phyloP scores from a whole-genome alignment of 345 rosid genomes.

The Limnanthes douglasii region DNA sequence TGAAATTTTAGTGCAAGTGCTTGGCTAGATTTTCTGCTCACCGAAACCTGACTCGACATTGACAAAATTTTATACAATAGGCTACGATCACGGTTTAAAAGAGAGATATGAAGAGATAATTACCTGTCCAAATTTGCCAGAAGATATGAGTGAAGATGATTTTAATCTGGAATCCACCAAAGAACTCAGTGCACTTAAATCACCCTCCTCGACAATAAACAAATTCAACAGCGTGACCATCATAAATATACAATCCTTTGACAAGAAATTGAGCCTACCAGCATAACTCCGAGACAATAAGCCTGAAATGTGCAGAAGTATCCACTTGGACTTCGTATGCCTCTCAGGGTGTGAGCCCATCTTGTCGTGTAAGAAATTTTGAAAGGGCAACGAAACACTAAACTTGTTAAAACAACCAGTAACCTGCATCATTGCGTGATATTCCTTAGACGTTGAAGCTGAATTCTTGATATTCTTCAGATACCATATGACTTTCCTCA shows the following conservation, averaged over 20 bases:
- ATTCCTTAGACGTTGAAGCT: constrained; percentile 22
- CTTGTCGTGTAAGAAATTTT: constrained; percentile 21
- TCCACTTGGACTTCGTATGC: constrained; percentile 42
- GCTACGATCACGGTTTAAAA: background rate
- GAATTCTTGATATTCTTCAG: constrained; percentile 13
- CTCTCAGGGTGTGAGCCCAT: constrained; percentile 22
- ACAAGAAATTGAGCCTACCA: constrained; percentile 33
- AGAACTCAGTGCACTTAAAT: constrained; percentile 21
- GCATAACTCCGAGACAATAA: constrained; percentile 46
- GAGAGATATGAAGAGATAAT: no score
- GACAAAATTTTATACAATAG: constrained; percentile 6
- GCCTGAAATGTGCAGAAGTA: constrained; percentile 65
- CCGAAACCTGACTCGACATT: constrained; percentile 17
- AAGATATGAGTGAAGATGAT: constrained; percentile 6
- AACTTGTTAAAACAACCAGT: constrained; percentile 35
- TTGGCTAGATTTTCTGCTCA: constrained; percentile 16
- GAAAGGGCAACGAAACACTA: constrained; percentile 26
- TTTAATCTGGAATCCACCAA: constrained; percentile 11
- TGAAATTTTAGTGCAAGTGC: constrained; percentile 35
- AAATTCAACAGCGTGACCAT: constrained; percentile 36
- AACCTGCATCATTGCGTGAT: constrained; percentile 20
- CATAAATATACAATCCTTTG: constrained; percentile 45
- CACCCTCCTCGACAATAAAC: constrained; percentile 45
- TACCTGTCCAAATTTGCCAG: no score
- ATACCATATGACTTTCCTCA: constrained; percentile 31